Percentiles rank a stretch among this genome's conserved stretches.
These are phyloP conservation scores for Amanita muscaria DNA, from an alignment of 768 basidiomycete species.

Conservation along the genomic window DNA sequence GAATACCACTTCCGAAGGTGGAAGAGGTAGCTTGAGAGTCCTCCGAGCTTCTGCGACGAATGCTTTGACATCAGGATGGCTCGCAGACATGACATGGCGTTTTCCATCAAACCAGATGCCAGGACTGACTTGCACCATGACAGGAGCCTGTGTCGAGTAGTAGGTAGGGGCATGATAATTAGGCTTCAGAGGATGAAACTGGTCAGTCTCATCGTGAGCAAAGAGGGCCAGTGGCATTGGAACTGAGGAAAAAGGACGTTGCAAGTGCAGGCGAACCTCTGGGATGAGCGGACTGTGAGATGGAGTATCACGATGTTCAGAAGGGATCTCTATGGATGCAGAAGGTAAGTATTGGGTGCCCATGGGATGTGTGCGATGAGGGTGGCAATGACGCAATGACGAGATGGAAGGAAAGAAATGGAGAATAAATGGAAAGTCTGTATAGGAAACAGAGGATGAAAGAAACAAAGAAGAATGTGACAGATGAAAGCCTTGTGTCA, in stretches of 20 bases:
- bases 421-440: conserved; percentile 7
- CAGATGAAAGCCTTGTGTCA: conserved; percentile 19
- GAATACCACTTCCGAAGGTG: conserved; percentile 37
- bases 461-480: conserved; percentile 10
- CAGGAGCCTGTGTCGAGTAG: conserved; percentile 17
- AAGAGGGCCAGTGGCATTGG: not conserved
- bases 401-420: conserved; percentile 8
- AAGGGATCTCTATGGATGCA: conserved; percentile 14
- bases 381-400: conserved; percentile 7
- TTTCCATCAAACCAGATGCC: conserved; percentile 34
- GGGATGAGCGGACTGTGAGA: not conserved
- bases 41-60: conserved; percentile 36
- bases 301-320: conserved; percentile 7
- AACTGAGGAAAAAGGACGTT: not conserved
- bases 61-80: conserved; percentile 37
- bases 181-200: conserved; percentile 13
- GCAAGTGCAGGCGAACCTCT: not conserved
- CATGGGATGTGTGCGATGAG: conserved; percentile 13
- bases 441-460: conserved; percentile 7
- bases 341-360: conserved; percentile 9
- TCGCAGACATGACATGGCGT: conserved; percentile 33
- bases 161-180: conserved; percentile 12
- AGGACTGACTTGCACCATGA: conserved; percentile 21
- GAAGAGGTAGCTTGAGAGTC: conserved; percentile 29
- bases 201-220: conserved; percentile 13